A percentile compares a stretch with the other conserved stretches of the same genome.
Evolutionary conservation across 495 filamentous ascomycete species (phyloP).

Genomic region (Xylaria flabelliformis): DNA sequence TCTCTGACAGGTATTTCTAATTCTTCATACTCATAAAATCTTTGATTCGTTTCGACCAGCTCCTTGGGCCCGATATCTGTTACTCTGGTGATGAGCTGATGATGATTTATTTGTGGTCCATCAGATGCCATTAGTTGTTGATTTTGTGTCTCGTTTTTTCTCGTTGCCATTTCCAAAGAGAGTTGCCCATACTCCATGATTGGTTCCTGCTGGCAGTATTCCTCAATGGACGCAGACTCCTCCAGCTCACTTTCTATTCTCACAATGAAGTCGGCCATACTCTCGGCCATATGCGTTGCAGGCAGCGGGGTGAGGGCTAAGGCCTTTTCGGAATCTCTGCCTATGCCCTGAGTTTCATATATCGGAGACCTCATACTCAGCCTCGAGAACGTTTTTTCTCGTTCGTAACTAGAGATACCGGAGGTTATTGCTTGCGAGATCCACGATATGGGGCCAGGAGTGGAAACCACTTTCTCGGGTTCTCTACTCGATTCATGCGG

Average conservation of each 20-base stretch:
- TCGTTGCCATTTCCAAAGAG: neutral
- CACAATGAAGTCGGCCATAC: constrained; percentile 46
- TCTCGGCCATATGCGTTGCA: constrained; percentile 31
- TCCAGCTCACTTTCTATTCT: constrained; percentile 47
- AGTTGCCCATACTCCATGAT: neutral
- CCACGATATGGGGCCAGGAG: constrained; percentile 30
- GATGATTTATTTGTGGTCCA: neutral
- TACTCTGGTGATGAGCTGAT: neutral
- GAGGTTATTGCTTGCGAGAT: constrained; percentile 32
- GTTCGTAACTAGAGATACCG: constrained; percentile 13
- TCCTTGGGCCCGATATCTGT: neutral
- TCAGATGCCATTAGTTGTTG: neutral
- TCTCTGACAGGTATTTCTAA: constrained; percentile 1
- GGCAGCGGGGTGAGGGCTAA: neutral
- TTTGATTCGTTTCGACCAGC: neutral
- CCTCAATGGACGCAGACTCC: neutral
- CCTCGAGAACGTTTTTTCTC: constrained; percentile 22
- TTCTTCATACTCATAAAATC: neutral
- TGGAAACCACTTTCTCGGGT: constrained; percentile 18
- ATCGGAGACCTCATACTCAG: constrained; percentile 32
- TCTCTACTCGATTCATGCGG: constrained; percentile 12
- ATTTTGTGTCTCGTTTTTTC: neutral
- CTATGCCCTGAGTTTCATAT: constrained; percentile 28
- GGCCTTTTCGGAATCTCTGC: constrained; percentile 1
- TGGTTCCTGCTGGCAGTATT: neutral